Conservation (phyloP, 148 eudicot species). For the Agrostemma githago region DNA sequence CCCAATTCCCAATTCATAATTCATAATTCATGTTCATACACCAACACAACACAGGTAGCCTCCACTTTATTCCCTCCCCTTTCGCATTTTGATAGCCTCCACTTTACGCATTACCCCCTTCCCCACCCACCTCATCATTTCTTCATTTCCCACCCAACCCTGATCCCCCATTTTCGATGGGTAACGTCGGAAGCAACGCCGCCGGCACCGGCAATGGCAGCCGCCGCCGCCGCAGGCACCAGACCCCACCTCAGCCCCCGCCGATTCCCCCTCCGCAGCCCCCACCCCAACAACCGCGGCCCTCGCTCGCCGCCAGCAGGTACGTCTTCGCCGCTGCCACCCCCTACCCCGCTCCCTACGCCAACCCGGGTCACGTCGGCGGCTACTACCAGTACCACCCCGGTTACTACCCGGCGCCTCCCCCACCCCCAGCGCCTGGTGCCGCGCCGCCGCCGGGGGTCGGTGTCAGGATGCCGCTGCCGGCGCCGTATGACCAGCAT, state of each 20-base stretch:
- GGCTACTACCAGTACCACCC: slow-evolving; percentile 57
- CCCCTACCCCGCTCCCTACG: slow-evolving; percentile 63
- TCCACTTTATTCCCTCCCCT: neutral
- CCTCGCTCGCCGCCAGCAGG: slow-evolving; percentile 49
- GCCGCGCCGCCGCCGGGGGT: neutral
- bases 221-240: slow-evolving; percentile 42
- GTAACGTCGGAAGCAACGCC: slow-evolving; percentile 55
- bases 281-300: slow-evolving; percentile 29
- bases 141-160: neutral
- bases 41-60: neutral
- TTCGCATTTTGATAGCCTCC: neutral
- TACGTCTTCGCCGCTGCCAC: slow-evolving; percentile 77
- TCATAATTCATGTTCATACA: no score
- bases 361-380: slow-evolving; percentile 30
- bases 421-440: slow-evolving; percentile 35
- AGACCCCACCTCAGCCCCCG: slow-evolving; percentile 33
- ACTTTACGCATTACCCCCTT: neutral
- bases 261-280: slow-evolving; percentile 14
- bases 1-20: no score
- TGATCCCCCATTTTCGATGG: slow-evolving; percentile 32
- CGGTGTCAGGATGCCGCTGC: slow-evolving; percentile 53
- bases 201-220: slow-evolving; percentile 34
- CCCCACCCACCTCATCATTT: neutral
- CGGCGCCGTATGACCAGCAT: slow-evolving; percentile 77
- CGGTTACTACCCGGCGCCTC: slow-evolving; percentile 57